A percentile compares a stretch with the other conserved stretches of the same genome.
These are phyloP conservation scores for Closterium sp. DNA, from an alignment of 139 green algal genomes.

Conservation along the genomic window DNA sequence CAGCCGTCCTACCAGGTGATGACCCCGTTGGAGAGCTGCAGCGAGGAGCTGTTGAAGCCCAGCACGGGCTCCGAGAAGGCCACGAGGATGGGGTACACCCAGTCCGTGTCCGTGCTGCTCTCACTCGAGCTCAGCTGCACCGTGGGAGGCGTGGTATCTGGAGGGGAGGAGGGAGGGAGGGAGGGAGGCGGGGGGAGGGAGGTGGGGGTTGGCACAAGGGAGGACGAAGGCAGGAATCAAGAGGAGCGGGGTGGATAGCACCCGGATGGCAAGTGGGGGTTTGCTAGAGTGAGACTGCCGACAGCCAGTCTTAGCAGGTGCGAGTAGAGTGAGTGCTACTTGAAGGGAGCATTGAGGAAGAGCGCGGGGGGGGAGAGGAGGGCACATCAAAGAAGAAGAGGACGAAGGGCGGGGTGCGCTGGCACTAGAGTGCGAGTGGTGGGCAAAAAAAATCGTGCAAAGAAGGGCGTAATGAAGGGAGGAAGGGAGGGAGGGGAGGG, in stretches of 20 bases:
- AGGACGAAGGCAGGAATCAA: too few species aligned
- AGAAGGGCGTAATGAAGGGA: neutral
- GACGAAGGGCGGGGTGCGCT: neutral
- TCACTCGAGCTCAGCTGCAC: slow-evolving; percentile 2
- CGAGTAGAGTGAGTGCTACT: too few species aligned
- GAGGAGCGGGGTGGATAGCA: too few species aligned
- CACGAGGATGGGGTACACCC: slow-evolving; percentile 10
- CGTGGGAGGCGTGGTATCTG: neutral
- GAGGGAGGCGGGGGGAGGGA: too few species aligned
- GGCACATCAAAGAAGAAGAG: neutral
- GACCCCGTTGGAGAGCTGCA: slow-evolving; percentile 5
- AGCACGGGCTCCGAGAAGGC: slow-evolving; percentile 18
- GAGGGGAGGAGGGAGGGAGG: too few species aligned
- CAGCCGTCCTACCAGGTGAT: slow-evolving; percentile 23
- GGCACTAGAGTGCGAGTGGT: too few species aligned
- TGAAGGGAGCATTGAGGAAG: too few species aligned
- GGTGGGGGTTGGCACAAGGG: too few species aligned
- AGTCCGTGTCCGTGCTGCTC: neutral
- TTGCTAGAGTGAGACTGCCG: too few species aligned
- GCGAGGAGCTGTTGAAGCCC: neutral
- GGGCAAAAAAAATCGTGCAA: neutral
- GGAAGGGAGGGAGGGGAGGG: neutral
- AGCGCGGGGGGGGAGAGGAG: too few species aligned
- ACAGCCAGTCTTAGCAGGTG: too few species aligned
- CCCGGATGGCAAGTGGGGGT: too few species aligned